Conservation (phyloP, 495 filamentous ascomycete genomes). For the Stereocaulon alpinum region DNA sequence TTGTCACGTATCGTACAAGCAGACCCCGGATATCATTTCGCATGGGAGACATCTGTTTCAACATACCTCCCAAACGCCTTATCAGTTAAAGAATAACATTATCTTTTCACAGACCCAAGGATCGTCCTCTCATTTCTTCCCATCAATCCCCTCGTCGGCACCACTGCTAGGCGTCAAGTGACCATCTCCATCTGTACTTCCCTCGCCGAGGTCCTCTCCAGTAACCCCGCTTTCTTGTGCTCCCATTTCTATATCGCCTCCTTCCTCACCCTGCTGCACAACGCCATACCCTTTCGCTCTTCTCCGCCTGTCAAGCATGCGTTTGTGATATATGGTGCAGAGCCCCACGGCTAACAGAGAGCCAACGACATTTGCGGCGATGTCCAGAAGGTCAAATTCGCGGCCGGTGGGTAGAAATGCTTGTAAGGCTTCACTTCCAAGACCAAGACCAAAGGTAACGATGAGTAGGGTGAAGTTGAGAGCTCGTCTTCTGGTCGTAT, state of each 20-base stretch:
- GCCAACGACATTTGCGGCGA: constrained; percentile 80
- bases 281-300: constrained; percentile 58
- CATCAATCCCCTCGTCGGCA: constrained; percentile 11
- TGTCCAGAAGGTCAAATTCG: constrained; percentile 72
- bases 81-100: neutral
- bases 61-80: constrained; percentile 6
- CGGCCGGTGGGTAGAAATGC: constrained; percentile 70
- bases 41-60: neutral
- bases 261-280: constrained; percentile 41
- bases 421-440: constrained; percentile 83
- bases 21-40: too few relatives aligned
- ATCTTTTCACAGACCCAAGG: too few relatives aligned
- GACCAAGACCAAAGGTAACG: constrained; percentile 59
- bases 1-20: too few relatives aligned
- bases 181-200: constrained; percentile 19
- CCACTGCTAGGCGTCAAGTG: constrained; percentile 20
- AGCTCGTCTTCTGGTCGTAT: constrained; percentile 73
- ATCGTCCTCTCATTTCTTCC: constrained; percentile 6
- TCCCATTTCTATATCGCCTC: constrained; percentile 46
- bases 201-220: constrained; percentile 45
- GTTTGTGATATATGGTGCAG: constrained; percentile 83
- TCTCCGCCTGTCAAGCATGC: constrained; percentile 87
- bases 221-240: constrained; percentile 49
- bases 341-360: constrained; percentile 58
- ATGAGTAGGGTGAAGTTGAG: constrained; percentile 76